phyloP scores from a whole-genome alignment of 805 yeast genomes.

The Danielozyma ontarioensis region DNA sequence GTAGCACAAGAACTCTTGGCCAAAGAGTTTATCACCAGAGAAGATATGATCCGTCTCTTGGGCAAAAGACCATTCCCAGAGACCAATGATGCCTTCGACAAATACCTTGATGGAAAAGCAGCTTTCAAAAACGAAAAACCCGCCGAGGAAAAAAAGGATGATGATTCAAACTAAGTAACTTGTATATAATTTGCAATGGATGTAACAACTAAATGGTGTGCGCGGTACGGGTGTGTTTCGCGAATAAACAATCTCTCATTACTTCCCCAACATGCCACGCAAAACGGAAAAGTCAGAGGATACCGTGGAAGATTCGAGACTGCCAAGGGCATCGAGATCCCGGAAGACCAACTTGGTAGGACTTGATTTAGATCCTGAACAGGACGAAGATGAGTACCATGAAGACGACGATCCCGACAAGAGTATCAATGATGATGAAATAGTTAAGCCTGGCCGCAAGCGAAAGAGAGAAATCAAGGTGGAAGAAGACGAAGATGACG shows the following conservation, averaged over 20 bases:
- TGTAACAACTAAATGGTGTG: not conserved
- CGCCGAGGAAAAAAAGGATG: conserved; percentile 21
- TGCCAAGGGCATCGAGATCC: not conserved
- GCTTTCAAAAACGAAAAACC: conserved; percentile 36
- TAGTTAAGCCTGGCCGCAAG: conserved; percentile 2
- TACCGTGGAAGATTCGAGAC: not conserved
- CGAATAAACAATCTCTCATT: too few relatives aligned
- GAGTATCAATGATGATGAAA: conserved; percentile 4
- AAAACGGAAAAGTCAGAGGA: not conserved
- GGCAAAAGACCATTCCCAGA: conserved; percentile 94
- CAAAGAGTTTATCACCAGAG: conserved; percentile 89
- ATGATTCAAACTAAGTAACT: conserved; percentile 9
- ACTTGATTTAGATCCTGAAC: too few relatives aligned
- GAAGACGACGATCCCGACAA: conserved; percentile 4
- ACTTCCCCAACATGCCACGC: too few relatives aligned
- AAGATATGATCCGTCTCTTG: conserved; percentile 82
- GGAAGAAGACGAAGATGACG: conserved; percentile 5
- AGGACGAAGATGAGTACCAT: conserved; percentile 5
- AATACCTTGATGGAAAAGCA: conserved; percentile 49
- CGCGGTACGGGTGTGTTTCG: too few relatives aligned
- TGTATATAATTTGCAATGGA: too few relatives aligned
- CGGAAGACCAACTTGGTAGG: too few relatives aligned
- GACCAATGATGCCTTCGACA: conserved; percentile 85
- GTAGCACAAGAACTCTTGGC: conserved; percentile 83
- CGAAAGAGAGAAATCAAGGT: conserved; percentile 2